phyloP scores from a whole-genome alignment of 768 basidiomycete genomes.

The Butyriboletus loyo region DNA sequence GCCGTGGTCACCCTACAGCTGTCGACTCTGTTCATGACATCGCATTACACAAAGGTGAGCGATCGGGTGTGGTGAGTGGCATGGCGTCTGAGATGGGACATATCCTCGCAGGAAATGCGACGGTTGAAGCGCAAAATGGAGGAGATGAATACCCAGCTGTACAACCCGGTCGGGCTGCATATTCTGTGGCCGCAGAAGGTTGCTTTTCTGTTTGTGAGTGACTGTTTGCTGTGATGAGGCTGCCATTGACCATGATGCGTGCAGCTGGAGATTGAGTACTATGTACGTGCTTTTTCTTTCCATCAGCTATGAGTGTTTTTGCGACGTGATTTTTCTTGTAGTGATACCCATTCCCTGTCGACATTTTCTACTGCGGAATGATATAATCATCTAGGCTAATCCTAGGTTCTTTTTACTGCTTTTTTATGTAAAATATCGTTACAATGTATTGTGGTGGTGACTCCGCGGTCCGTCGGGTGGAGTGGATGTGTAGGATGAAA shows the following conservation, averaged over 20 bases:
- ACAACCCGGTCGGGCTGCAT: constrained; percentile 84
- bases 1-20: constrained; percentile 80
- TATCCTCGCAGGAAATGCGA: constrained; percentile 64
- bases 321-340: constrained; percentile 3
- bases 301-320: not conserved
- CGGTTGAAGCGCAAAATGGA: constrained; percentile 61
- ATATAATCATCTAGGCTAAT: constrained; percentile 10
- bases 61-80: not conserved
- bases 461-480: no score
- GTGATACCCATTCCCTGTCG: constrained; percentile 26
- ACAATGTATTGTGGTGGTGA: constrained; percentile 6
- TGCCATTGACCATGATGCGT: not conserved
- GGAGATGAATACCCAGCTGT: constrained; percentile 66
- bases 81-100: constrained; percentile 2
- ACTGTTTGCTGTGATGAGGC: not conserved
- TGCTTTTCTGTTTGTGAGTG: constrained; percentile 89
- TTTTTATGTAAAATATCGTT: not conserved
- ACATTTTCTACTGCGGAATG: not conserved
- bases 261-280: constrained; percentile 95
- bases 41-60: constrained; percentile 81
- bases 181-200: constrained; percentile 81
- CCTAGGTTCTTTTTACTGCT: not conserved
- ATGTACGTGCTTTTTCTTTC: constrained; percentile 48
- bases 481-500: no score
- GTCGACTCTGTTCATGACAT: constrained; percentile 60